Conservation (phyloP, 768 basidiomycete species). For the Leccinum subtestaceum region DNA sequence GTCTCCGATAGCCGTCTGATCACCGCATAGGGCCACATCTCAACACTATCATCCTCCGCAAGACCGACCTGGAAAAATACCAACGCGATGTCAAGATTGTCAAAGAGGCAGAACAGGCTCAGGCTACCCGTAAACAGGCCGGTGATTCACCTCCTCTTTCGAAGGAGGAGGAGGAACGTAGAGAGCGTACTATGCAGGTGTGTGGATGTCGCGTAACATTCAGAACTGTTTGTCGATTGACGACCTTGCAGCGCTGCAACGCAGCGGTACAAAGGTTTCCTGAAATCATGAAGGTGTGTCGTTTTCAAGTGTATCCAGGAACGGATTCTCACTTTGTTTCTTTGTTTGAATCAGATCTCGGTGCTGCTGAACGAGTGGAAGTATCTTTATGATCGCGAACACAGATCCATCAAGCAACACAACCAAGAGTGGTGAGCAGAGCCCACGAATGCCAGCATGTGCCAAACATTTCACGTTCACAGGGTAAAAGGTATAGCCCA, state of each 20-base stretch:
- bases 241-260: conserved; percentile 5
- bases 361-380: conserved; percentile 29
- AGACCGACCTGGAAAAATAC: conserved; percentile 14
- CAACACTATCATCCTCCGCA: conserved; percentile 14
- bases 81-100: conserved; percentile 2
- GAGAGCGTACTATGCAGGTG: conserved; percentile 1
- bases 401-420: not conserved
- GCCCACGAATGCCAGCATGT: not conserved
- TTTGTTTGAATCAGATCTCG: conserved; percentile 19
- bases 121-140: not conserved
- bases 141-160: not conserved
- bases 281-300: conserved; percentile 21
- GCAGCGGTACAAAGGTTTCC: conserved; percentile 1
- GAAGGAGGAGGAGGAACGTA: not conserved
- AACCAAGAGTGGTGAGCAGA: conserved; percentile 20
- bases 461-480: not conserved
- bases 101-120: not conserved
- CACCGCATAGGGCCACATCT: conserved; percentile 19
- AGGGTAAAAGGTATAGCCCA: conserved; percentile 39
- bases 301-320: not conserved
- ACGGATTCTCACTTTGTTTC: not conserved
- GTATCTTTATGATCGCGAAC: conserved; percentile 10
- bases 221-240: not conserved
- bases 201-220: not conserved
- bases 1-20: not conserved